Evolutionary conservation across 495 filamentous ascomycete genomes (phyloP), one percentile per base, ranked within the genome.

Genomic region (Amorphotheca resinae): DNA sequence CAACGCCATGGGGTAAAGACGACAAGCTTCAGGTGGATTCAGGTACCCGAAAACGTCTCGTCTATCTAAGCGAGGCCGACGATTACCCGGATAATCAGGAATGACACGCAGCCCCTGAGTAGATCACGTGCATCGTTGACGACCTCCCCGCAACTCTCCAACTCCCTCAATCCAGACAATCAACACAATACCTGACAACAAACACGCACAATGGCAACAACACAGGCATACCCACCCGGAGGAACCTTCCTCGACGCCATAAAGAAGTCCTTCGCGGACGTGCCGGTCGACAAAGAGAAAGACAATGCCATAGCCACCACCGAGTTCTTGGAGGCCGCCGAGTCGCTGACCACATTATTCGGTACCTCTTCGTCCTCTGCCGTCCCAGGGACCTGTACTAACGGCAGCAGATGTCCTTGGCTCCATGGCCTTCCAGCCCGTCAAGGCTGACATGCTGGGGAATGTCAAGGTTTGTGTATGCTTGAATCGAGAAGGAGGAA

Each of bases 261-360:
- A 56, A 83, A 86, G 67, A 68, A 67, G 49, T 86, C 80, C 52
- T 98, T 96, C 64, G 69, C 70, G 42, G 75, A 84, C 41, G 91
- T 95, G 20, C 79, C 83, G 9, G 60, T 94, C 48, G 74, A 83
- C 50, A 65, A 70, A 43, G 68, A 63, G 45, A 79, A 86, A 42
- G 76, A 77, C 61, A 78, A 84, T 69, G 79, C 76, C 48, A 80
- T 96, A 52, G 59, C 73, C 7, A 96, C 93, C 21, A 72, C 68
- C 52, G 82, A 93, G 59, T 98, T 95, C 66, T 79, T 96, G 48
- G 84, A 93, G 30, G 93, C 93, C 40, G 76, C 84, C 34, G 86
- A 94, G 67, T 76, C 81, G 20, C 63, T 95, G 51, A 82, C 82
- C 35, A 77, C 76, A 33, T 73, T 98, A 26, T 96, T 98, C 57